These are phyloP conservation scores for Kazachstania sp. DNA, from an alignment of 1,139 yeast species.

Conservation along the genomic window DNA sequence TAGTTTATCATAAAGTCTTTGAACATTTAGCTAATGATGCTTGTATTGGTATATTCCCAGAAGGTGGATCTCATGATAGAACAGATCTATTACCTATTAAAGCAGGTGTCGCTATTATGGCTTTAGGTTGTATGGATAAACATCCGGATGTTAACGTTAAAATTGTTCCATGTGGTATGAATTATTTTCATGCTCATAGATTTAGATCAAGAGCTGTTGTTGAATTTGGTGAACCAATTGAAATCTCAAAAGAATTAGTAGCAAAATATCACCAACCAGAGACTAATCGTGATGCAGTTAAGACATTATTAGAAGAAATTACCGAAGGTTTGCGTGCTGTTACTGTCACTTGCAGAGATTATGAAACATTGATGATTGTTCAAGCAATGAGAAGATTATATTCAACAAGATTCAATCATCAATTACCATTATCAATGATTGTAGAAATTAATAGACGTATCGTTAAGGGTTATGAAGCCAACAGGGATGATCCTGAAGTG, in stretches of 20 bases:
- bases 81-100: slow-evolving; percentile 65
- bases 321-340: slow-evolving; percentile 55
- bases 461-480: slow-evolving; percentile 55
- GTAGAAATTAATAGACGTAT: slow-evolving; percentile 67
- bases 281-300: slow-evolving; percentile 41
- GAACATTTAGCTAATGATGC: slow-evolving; percentile 49
- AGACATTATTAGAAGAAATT: slow-evolving; percentile 45
- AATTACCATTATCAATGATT: slow-evolving; percentile 53
- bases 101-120: slow-evolving; percentile 80
- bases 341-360: slow-evolving; percentile 69
- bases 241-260: slow-evolving; percentile 44
- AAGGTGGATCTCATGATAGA: slow-evolving; percentile 67
- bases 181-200: slow-evolving; percentile 67
- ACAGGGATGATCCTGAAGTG: slow-evolving; percentile 49
- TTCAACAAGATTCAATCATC: slow-evolving; percentile 36
- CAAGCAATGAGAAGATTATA: slow-evolving; percentile 72
- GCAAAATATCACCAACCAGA: slow-evolving; percentile 44
- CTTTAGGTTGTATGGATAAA: slow-evolving; percentile 59
- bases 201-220: slow-evolving; percentile 71
- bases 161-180: slow-evolving; percentile 69
- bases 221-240: slow-evolving; percentile 66
- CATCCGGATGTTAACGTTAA: slow-evolving; percentile 49
- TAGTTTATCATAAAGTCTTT: slow-evolving; percentile 55
- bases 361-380: slow-evolving; percentile 62
- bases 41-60: slow-evolving; percentile 65